Conservation (phyloP, 495 filamentous ascomycete genomes). For the Xylaria cubensis region DNA sequence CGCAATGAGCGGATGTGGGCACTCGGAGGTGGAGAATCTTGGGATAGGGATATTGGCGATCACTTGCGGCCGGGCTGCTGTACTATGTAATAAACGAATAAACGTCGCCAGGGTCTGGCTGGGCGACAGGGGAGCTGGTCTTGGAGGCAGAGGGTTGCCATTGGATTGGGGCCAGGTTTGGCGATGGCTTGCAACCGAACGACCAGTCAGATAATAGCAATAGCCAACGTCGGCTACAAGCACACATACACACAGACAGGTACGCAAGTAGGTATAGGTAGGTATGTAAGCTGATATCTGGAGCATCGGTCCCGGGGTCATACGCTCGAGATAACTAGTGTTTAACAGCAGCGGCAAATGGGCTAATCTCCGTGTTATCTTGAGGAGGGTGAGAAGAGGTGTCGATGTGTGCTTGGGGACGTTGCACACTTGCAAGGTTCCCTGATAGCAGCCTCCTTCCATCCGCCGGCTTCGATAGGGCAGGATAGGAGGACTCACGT, state of each 20-base stretch:
- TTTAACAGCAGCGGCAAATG: neutral
- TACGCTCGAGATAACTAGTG: neutral
- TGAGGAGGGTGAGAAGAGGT: neutral
- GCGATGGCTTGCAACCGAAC: neutral
- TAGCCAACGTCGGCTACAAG: neutral
- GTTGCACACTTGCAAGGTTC: conserved; percentile 5
- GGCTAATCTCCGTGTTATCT: conserved; percentile 18
- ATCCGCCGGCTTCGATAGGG: neutral
- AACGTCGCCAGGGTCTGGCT: conserved; percentile 19
- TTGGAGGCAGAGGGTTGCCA: conserved; percentile 13
- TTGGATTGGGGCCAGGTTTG: conserved; percentile 19
- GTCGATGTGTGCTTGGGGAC: neutral
- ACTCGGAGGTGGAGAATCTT: conserved; percentile 24
- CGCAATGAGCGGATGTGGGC: conserved; percentile 16
- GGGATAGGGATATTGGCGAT: conserved; percentile 19
- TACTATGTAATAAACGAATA: conserved; percentile 11
- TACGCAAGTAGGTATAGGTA: neutral
- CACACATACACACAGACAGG: neutral
- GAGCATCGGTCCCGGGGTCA: conserved; percentile 13
- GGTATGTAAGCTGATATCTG: conserved; percentile 10
- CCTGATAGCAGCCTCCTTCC: conserved; percentile 5
- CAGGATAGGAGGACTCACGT: neutral
- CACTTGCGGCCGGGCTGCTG: conserved; percentile 3
- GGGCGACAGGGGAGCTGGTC: conserved; percentile 10
- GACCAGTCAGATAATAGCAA: conserved; percentile 8